A percentile compares a stretch with the other conserved stretches of the same genome.
Evolutionary conservation across 441 rosid genomes (phyloP).

Genomic region (Omphalea diandra): DNA sequence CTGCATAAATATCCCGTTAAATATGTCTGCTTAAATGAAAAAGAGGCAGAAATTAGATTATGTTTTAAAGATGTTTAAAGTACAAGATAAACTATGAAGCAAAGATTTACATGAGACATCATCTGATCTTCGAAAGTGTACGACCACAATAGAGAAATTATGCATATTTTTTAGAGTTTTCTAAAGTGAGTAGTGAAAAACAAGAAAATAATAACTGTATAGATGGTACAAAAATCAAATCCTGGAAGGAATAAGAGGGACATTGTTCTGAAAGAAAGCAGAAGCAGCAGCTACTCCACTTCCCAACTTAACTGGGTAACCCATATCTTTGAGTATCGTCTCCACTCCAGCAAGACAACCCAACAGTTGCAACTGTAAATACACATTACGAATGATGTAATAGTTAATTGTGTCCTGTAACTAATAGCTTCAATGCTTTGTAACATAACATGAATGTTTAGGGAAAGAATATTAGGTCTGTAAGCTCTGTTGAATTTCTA

Average conservation of each 20-base stretch:
- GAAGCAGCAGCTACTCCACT: constrained; percentile 91
- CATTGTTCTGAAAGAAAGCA: constrained; percentile 68
- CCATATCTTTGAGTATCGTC: constrained; percentile 87
- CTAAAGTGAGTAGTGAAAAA: not conserved
- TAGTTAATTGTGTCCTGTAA: no score
- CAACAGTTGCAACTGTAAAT: constrained; percentile 73
- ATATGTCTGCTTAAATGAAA: no score
- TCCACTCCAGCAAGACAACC: constrained; percentile 96
- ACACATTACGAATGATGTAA: not conserved
- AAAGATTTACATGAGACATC: constrained; percentile 24
- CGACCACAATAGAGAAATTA: constrained; percentile 17
- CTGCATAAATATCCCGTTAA: no score
- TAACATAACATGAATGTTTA: no score
- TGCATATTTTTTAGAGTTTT: constrained; percentile 19
- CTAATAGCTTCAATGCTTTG: no score
- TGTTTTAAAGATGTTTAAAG: no score
- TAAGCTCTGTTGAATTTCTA: no score
- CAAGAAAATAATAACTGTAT: constrained; percentile 24
- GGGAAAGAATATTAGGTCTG: no score
- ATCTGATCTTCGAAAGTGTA: constrained; percentile 16
- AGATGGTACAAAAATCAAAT: constrained; percentile 35
- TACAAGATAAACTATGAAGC: constrained; percentile 14
- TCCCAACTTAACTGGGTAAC: constrained; percentile 82
- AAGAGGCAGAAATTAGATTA: no score
- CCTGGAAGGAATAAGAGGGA: constrained; percentile 78